Conservation (phyloP, 257 asterid genomes). For the Nicotiana noctiflora region DNA sequence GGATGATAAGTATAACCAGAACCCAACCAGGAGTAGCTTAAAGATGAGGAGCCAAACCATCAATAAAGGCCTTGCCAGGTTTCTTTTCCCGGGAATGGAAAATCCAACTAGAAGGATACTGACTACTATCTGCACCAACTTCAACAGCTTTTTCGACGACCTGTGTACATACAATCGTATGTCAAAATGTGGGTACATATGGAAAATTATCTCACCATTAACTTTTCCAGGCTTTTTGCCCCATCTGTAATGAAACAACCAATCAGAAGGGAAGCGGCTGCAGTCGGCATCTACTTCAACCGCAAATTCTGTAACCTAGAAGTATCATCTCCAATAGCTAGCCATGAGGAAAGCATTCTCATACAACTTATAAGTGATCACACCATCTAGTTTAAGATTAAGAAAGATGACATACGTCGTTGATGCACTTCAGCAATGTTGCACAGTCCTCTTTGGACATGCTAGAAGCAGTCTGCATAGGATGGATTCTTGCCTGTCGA, state of each 20-base stretch:
- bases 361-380: slow-evolving; percentile 4
- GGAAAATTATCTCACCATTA: slow-evolving; percentile 58
- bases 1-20: slow-evolving; percentile 9
- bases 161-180: slow-evolving; percentile 54
- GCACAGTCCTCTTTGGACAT: slow-evolving; percentile 60
- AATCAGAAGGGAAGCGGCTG: slow-evolving; percentile 75
- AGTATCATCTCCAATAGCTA: slow-evolving; percentile 44
- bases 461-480: slow-evolving; percentile 71
- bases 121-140: slow-evolving; percentile 89
- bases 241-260: slow-evolving; percentile 99
- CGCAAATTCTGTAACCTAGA: slow-evolving; percentile 69
- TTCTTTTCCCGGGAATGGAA: slow-evolving; percentile 95
- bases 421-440: slow-evolving; percentile 71
- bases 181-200: slow-evolving; percentile 29
- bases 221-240: slow-evolving; percentile 91
- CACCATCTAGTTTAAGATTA: slow-evolving; percentile 6
- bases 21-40: slow-evolving; percentile 25
- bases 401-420: slow-evolving; percentile 46
- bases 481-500: slow-evolving; percentile 86
- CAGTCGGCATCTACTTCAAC: slow-evolving; percentile 86
- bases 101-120: slow-evolving; percentile 91
- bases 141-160: slow-evolving; percentile 71
- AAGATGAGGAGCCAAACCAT: slow-evolving; percentile 82
- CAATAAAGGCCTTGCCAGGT: slow-evolving; percentile 85
- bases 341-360: slow-evolving; percentile 18